phyloP scores from a whole-genome alignment of 306 rosid genomes.

The Begonia masoniana region DNA sequence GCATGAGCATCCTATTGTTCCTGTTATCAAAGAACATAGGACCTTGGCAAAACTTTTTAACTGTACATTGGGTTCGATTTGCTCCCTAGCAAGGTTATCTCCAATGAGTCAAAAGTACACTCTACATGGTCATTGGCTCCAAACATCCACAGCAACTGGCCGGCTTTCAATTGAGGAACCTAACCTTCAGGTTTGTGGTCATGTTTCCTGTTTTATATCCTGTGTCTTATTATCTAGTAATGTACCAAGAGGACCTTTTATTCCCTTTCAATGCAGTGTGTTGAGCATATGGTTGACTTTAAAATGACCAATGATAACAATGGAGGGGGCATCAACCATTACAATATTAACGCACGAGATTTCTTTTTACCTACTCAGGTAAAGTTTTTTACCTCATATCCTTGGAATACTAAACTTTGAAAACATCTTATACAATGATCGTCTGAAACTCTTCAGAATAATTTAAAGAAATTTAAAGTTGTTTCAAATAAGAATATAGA shows the following conservation, averaged over 20 bases:
- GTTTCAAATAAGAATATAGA: no score
- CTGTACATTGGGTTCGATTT: conserved; percentile 83
- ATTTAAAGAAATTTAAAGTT: no score
- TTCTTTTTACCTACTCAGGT: conserved; percentile 87
- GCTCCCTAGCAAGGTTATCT: conserved; percentile 70
- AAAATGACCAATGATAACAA: conserved; percentile 37
- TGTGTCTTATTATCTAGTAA: conserved; percentile 5
- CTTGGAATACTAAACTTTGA: not conserved
- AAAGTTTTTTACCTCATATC: conserved; percentile 1
- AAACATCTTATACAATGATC: no score
- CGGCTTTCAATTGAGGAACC: conserved; percentile 99
- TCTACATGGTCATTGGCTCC: conserved; percentile 94
- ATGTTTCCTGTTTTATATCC: conserved; percentile 1
- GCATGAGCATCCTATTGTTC: conserved; percentile 87
- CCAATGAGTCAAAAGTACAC: conserved; percentile 66
- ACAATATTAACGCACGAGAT: conserved; percentile 80
- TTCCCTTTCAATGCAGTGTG: conserved; percentile 47
- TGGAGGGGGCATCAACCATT: conserved; percentile 30
- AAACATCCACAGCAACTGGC: conserved; percentile 94
- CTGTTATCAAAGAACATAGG: conserved; percentile 86
- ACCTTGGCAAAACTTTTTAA: conserved; percentile 83
- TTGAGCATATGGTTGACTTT: conserved; percentile 75
- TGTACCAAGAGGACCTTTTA: not conserved
- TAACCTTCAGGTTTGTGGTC: conserved; percentile 72
- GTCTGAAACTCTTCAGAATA: no score